A percentile compares a stretch with the other conserved stretches of the same genome.
Conservation (phyloP, 345 rosid genomes). For the Boechera stricta region DNA sequence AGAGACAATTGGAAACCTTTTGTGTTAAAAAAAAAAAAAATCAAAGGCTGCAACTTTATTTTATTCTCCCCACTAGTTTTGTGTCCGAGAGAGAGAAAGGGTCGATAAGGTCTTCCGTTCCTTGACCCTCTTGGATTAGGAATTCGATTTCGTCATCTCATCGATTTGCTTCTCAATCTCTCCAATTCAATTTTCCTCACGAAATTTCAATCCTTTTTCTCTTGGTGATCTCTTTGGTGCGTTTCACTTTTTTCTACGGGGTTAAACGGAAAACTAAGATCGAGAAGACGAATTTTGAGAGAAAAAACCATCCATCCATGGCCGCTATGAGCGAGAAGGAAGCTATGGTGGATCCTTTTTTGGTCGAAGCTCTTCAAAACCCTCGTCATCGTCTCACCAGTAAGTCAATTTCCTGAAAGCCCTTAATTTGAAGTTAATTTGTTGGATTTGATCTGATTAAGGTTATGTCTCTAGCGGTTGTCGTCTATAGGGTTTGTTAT, state of each 20-base stretch:
- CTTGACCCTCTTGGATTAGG: constrained; percentile 37
- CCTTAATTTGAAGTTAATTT: background rate
- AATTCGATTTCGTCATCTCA: constrained; percentile 22
- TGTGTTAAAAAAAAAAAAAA: background rate
- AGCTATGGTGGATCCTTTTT: constrained; percentile 82
- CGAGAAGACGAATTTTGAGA: constrained; percentile 8
- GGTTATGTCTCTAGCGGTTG: background rate
- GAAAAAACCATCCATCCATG: constrained; percentile 13
- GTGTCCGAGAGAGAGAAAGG: constrained; percentile 5
- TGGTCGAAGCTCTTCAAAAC: constrained; percentile 90
- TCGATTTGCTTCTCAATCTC: constrained; percentile 26
- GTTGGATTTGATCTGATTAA: constrained; percentile 5
- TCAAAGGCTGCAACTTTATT: constrained; percentile 21
- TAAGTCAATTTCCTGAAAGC: constrained; percentile 42
- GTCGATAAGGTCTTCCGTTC: constrained; percentile 24
- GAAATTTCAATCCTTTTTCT: background rate
- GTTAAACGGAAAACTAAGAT: background rate
- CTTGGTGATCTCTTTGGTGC: background rate
- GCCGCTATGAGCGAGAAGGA: constrained; percentile 52
- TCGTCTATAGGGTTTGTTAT: constrained; percentile 21
- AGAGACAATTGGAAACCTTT: constrained; percentile 9
- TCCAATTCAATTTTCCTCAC: background rate
- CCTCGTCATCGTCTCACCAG: constrained; percentile 95
- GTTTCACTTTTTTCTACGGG: background rate
- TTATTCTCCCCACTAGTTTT: constrained; percentile 15